A percentile compares a stretch with the other conserved stretches of the same genome.
Conservation (phyloP, 2,329 filamentous ascomycete species). For the Leptographium galeiforme region DNA sequence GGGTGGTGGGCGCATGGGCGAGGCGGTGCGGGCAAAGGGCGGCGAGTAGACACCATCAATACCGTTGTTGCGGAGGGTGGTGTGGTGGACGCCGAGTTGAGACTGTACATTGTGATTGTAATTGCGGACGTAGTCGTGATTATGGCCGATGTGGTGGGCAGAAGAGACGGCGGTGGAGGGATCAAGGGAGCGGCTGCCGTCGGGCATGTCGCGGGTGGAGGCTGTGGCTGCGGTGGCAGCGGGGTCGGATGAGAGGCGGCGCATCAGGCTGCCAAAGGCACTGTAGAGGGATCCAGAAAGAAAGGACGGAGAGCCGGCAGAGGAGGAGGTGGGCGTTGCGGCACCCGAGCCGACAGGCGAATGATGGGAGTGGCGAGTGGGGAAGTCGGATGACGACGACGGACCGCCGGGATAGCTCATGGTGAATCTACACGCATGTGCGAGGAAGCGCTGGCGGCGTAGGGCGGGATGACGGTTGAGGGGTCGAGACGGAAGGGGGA, state of each 20-base stretch:
- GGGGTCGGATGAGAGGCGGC: constrained; percentile 47
- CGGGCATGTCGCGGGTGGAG: constrained; percentile 7
- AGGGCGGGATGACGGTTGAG: neutral
- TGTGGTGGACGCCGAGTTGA: neutral
- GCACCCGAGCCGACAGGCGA: constrained; percentile 7
- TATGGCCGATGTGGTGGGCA: constrained; percentile 2
- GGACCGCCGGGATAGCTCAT: constrained; percentile 1
- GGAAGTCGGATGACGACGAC: neutral
- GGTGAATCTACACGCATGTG: neutral
- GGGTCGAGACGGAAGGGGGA: neutral
- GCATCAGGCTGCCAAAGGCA: constrained; percentile 50
- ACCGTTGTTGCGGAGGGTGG: constrained; percentile 3
- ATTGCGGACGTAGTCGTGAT: constrained; percentile 2
- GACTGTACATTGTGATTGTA: neutral
- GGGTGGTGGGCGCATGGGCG: constrained; percentile 77
- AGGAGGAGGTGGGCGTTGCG: constrained; percentile 13
- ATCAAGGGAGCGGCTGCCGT: constrained; percentile 4
- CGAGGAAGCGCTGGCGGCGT: neutral
- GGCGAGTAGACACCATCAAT: constrained; percentile 25
- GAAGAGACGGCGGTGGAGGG: neutral
- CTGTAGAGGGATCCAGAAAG: constrained; percentile 20
- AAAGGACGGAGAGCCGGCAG: constrained; percentile 16
- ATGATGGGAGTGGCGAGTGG: neutral
- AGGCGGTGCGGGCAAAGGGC: constrained; percentile 42
- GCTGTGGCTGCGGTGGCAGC: constrained; percentile 14